phyloP scores from a whole-genome alignment of 495 filamentous ascomycete genomes.

The Niebla homalea region DNA sequence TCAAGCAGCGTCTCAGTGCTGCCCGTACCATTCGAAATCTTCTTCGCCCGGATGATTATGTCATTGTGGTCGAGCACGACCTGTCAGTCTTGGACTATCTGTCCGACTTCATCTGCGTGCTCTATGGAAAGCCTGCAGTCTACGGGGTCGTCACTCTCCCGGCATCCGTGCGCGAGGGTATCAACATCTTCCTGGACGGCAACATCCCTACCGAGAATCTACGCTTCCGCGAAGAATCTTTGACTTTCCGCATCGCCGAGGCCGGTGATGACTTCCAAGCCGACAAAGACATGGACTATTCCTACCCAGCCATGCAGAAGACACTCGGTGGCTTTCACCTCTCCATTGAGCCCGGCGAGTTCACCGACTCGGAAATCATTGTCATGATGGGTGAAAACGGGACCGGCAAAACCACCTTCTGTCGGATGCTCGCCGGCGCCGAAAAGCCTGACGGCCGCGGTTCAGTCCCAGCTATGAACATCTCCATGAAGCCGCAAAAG shows the following conservation, averaged over 20 bases:
- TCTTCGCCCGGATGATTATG: conserved; percentile 77
- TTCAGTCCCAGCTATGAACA: conserved; percentile 82
- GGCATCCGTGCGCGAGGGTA: conserved; percentile 92
- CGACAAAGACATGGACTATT: conserved; percentile 74
- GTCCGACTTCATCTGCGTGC: conserved; percentile 93
- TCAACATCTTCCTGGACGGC: conserved; percentile 98
- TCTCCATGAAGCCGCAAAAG: conserved; percentile 99
- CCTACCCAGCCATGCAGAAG: conserved; percentile 85
- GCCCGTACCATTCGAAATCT: conserved; percentile 84
- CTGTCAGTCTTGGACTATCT: conserved; percentile 95
- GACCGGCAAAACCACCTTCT: conserved; percentile 96
- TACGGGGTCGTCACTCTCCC: conserved; percentile 98
- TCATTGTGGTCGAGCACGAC: conserved; percentile 98
- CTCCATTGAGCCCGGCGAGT: conserved; percentile 63
- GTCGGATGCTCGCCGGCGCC: conserved; percentile 82
- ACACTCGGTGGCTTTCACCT: conserved; percentile 84
- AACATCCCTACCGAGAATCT: conserved; percentile 97
- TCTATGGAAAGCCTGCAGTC: conserved; percentile 87
- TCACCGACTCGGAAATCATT: conserved; percentile 95
- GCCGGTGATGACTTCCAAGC: conserved; percentile 79
- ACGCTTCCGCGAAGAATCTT: conserved; percentile 91
- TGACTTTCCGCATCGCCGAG: conserved; percentile 92
- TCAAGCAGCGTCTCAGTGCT: conserved; percentile 90
- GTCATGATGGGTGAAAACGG: conserved; percentile 99
- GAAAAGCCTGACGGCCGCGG: conserved; percentile 70